Percentiles rank a stretch among this genome's conserved stretches.
Conservation (phyloP, 2,329 filamentous ascomycete genomes). For the Fusarium sp. region DNA sequence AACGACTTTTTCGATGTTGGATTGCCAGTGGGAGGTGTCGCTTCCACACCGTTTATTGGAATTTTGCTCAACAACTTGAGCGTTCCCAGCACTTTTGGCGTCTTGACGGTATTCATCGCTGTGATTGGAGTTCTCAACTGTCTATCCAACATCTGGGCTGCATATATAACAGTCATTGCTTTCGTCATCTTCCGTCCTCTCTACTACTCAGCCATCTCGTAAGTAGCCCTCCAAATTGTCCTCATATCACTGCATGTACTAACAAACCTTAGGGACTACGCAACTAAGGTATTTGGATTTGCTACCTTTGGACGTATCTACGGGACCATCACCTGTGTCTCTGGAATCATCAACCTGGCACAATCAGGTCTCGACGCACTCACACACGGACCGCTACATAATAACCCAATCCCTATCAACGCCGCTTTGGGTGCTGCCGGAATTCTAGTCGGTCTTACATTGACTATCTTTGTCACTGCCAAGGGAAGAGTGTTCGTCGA, state of each 20-base stretch:
- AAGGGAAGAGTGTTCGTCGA: conserved; percentile 28
- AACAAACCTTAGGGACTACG: conserved; percentile 65
- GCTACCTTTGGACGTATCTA: conserved; percentile 84
- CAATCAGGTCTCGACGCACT: conserved; percentile 76
- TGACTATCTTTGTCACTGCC: conserved; percentile 20
- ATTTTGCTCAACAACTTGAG: conserved; percentile 73
- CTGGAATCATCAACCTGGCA: conserved; percentile 76
- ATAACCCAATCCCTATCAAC: conserved; percentile 25
- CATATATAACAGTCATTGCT: conserved; percentile 72
- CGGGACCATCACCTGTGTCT: conserved; percentile 77
- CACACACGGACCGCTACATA: conserved; percentile 55
- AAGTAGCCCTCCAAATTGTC: conserved; percentile 33
- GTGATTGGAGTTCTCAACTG: conserved; percentile 70
- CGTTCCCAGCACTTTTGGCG: conserved; percentile 67
- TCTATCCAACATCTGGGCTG: conserved; percentile 69
- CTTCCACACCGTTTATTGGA: conserved; percentile 78
- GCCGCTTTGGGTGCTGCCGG: conserved; percentile 9
- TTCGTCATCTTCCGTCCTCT: conserved; percentile 80
- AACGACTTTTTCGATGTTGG: conserved; percentile 59
- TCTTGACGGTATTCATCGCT: conserved; percentile 70
- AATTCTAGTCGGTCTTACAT: conserved; percentile 2
- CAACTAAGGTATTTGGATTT: conserved; percentile 84
- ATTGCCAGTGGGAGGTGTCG: conserved; percentile 75
- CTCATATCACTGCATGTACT: fast-evolving
- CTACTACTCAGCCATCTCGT: conserved; percentile 80